Conservation (phyloP, 441 rosid species). For the Populus hybrid region DNA sequence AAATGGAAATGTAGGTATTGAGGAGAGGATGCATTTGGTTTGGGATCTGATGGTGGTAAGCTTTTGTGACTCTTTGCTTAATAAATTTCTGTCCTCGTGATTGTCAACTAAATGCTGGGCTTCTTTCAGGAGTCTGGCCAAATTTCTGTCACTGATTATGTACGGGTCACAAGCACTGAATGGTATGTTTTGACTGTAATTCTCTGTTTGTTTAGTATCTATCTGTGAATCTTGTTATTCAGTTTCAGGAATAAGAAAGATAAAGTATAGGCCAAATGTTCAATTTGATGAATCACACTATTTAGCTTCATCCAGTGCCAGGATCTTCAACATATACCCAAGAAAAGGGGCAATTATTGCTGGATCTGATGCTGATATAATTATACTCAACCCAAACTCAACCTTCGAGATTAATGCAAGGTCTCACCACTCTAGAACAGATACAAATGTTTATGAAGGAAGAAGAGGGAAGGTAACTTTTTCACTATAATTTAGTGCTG, state of each 20-base stretch:
- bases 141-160: conserved; percentile 76
- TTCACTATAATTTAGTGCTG: neutral
- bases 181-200: neutral
- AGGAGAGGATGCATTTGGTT: conserved; percentile 96
- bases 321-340: conserved; percentile 86
- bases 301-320: conserved; percentile 53
- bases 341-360: conserved; percentile 84
- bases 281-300: no score
- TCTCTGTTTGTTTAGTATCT: neutral
- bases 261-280: no score
- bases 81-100: neutral
- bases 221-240: neutral
- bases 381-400: conserved; percentile 75
- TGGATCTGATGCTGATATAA: conserved; percentile 92
- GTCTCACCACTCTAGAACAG: conserved; percentile 77
- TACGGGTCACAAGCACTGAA: conserved; percentile 60
- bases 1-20: conserved; percentile 55
- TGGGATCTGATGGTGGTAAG: conserved; percentile 99
- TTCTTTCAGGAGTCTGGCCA: conserved; percentile 76
- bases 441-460: conserved; percentile 81
- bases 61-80: conserved; percentile 8
- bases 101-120: conserved; percentile 6
- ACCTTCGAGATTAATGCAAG: conserved; percentile 65
- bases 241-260: no score
- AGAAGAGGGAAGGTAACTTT: conserved; percentile 67